Evolutionary conservation across 2,329 filamentous ascomycete species (phyloP), one percentile per base, ranked within the genome.

Genomic region (Penicillium olsonii): DNA sequence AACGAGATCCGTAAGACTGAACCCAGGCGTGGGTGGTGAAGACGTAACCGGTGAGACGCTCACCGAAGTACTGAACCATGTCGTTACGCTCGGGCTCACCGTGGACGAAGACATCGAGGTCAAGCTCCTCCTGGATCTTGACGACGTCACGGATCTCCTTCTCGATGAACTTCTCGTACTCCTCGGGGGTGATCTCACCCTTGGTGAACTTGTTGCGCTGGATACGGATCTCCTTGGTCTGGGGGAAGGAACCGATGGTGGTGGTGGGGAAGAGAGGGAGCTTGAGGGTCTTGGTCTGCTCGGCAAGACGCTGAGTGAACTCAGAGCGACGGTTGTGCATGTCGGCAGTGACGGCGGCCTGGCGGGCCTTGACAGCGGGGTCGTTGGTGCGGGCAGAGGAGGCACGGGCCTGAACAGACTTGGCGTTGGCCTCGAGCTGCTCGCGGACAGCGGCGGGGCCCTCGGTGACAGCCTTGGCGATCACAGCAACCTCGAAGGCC

Each of bases 21-120:
- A 99, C 94, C 94, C 94, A 99, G 65, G 90, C 94, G 45, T 58
- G 55, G 74, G 92, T 97, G 74, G 94, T 99, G 85, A 99, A 99
- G 73, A 91, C 88, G 75, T 97, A 99, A 69, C 94, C 94, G 68
- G 95, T 85, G 57, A 99, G 84, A 69, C 90, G 88, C 85, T 99
- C 94, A 77, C 94, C 94, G 67, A 99, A 99, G 87, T 96, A 99
- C 79, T 99, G 94, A 45, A 99, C 94, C 94, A 99, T 99, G 86
- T 99, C 94, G 81, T 99, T 99, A 76, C 94, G 91, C 85, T 99
- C 94, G 53, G 94, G 94, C 84, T 99, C 94, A 73, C 94, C 94
- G 82, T 99, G 94, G 60, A 99, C 94, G 72, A 88, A 90, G 74
- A 99, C 94, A 66, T 99, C 94, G 47, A 99, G 87, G 75, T 85